Percentiles rank a stretch among this genome's conserved stretches.
Evolutionary conservation across 345 rosid genomes (phyloP).

Genomic region (Linum trigynum): DNA sequence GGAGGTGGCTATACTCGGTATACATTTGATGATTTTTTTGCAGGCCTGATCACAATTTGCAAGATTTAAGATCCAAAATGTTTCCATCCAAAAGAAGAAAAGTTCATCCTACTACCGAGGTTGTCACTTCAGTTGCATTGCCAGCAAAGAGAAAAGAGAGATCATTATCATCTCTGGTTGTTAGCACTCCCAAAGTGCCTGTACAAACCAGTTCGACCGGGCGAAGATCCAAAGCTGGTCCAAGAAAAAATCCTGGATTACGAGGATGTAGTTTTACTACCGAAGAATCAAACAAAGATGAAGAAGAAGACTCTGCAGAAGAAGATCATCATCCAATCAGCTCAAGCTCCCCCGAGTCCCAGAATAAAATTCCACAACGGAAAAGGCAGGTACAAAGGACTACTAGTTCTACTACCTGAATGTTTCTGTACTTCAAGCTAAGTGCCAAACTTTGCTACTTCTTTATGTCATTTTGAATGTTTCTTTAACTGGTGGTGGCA

Average conservation of each 20-base stretch:
- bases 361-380: constrained; percentile 38
- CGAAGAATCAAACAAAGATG: constrained; percentile 43
- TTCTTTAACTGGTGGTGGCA: constrained; percentile 20
- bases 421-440: background rate
- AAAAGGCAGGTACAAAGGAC: constrained; percentile 54
- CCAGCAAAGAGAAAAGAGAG: constrained; percentile 90
- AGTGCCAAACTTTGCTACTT: constrained; percentile 3
- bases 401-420: background rate
- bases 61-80: constrained; percentile 79
- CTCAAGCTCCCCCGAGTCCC: constrained; percentile 68
- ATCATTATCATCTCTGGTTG: constrained; percentile 87
- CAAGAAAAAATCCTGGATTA: constrained; percentile 42
- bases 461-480: constrained; percentile 4
- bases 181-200: constrained; percentile 66
- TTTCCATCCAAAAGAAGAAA: constrained; percentile 74
- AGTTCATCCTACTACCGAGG: constrained; percentile 44
- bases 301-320: constrained; percentile 40
- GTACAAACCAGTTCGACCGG: constrained; percentile 56
- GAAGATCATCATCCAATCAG: constrained; percentile 30
- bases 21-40: constrained; percentile 6
- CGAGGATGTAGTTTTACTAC: constrained; percentile 37
- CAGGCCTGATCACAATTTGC: constrained; percentile 80
- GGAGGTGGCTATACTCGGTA: background rate
- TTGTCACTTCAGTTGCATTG: constrained; percentile 42
- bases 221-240: constrained; percentile 53